Percentiles rank a stretch among this genome's conserved stretches.
These are phyloP conservation scores for Coriaria nepalensis DNA, from an alignment of 306 rosid species.

Conservation along the genomic window DNA sequence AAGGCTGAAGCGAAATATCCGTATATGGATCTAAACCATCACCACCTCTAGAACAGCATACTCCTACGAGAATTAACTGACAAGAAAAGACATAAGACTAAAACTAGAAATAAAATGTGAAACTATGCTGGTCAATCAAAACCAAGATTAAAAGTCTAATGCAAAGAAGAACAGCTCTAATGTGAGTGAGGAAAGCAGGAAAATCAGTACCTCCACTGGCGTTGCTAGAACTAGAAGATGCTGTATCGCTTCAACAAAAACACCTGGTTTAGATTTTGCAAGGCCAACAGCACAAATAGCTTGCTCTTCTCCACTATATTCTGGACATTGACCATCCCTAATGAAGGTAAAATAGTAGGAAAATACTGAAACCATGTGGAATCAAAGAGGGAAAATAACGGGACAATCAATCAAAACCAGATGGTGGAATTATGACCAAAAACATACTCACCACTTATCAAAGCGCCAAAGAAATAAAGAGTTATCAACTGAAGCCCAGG, in stretches of 20 bases:
- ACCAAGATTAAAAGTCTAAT: no score
- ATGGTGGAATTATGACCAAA: constrained; percentile 1
- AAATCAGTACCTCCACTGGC: constrained; percentile 67
- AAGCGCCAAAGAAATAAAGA: constrained; percentile 96
- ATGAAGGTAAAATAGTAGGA: constrained; percentile 19
- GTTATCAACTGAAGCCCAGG: constrained; percentile 94
- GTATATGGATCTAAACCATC: constrained; percentile 78
- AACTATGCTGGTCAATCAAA: no score
- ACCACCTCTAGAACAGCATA: constrained; percentile 82
- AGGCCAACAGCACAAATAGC: constrained; percentile 97
- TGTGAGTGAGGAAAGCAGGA: constrained; percentile 6
- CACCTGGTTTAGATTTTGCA: constrained; percentile 74
- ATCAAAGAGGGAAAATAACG: background rate
- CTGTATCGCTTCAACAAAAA: constrained; percentile 91
- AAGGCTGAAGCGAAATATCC: constrained; percentile 80
- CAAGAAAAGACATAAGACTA: constrained; percentile 19
- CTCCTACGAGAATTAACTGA: constrained; percentile 84
- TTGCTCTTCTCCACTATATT: constrained; percentile 86
- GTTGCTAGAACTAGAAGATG: constrained; percentile 79
- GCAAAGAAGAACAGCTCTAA: background rate
- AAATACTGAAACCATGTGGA: no score
- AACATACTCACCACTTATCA: constrained; percentile 69
- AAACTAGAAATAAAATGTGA: background rate
- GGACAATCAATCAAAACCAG: constrained; percentile 1
- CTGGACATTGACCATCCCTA: constrained; percentile 98